Evolutionary conservation across 768 basidiomycete genomes (phyloP).

Genomic region (Xerocomus spinulosus): DNA sequence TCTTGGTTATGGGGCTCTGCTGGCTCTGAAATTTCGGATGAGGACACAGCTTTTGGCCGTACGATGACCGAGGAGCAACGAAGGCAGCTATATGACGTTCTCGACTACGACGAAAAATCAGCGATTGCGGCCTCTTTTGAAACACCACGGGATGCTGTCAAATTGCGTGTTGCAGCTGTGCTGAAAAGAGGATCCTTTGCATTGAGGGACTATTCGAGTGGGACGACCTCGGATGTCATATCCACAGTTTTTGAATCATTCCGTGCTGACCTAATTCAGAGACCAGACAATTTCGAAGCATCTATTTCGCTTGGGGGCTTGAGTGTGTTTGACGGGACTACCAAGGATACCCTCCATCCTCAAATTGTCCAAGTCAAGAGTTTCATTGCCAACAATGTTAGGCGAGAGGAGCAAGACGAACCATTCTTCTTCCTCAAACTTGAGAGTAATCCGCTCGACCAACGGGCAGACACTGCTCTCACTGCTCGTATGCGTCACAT

Average conservation of each 20-base stretch:
- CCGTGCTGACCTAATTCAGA: slow-evolving; percentile 76
- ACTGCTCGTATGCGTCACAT: slow-evolving; percentile 89
- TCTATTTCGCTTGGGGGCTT: slow-evolving; percentile 82
- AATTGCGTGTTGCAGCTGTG: slow-evolving; percentile 66
- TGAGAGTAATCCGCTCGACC: slow-evolving; percentile 88
- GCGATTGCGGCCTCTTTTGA: slow-evolving; percentile 67
- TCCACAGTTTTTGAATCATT: slow-evolving; percentile 86
- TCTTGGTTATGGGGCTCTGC: slow-evolving; percentile 85
- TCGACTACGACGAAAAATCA: slow-evolving; percentile 89
- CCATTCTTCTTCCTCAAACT: slow-evolving; percentile 89
- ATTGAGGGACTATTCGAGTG: slow-evolving; percentile 71
- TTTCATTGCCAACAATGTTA: slow-evolving; percentile 25
- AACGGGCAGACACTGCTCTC: slow-evolving; percentile 85
- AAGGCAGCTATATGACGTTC: slow-evolving; percentile 80
- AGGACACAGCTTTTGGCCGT: slow-evolving; percentile 56
- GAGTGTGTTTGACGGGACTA: slow-evolving; percentile 89
- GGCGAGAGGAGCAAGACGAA: slow-evolving; percentile 35
- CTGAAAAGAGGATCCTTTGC: slow-evolving; percentile 87
- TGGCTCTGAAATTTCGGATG: slow-evolving; percentile 33
- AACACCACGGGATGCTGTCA: slow-evolving; percentile 73
- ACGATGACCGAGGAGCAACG: slow-evolving; percentile 88
- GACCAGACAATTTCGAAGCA: slow-evolving; percentile 82
- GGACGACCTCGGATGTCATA: slow-evolving; percentile 61
- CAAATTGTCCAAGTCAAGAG: slow-evolving; percentile 88
- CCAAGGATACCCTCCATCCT: slow-evolving; percentile 68